Percentiles rank a stretch among this genome's conserved stretches.
Conservation (phyloP, 2,329 filamentous ascomycete species). For the Sporothrix variecibatus region DNA sequence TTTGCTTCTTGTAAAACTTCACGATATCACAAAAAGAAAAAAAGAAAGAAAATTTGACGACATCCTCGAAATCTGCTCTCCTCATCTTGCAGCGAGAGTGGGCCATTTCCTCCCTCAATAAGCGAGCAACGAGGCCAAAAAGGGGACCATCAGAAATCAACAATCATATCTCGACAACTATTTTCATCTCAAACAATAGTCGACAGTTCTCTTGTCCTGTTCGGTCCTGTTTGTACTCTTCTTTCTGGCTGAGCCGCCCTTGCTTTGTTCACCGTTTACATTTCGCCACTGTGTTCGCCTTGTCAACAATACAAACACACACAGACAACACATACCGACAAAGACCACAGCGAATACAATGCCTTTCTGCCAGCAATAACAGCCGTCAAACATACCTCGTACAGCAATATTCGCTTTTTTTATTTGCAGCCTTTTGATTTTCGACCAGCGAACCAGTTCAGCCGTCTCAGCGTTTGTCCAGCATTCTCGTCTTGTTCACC, state of each 20-base stretch:
- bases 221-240: constrained; percentile 2
- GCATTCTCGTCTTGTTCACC: not conserved
- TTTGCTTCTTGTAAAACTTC: not conserved
- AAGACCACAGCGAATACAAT: not conserved
- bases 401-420: not conserved
- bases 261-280: constrained; percentile 3
- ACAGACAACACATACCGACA: not conserved
- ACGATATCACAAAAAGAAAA: not conserved
- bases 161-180: not conserved
- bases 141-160: not conserved
- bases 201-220: not conserved
- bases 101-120: not conserved
- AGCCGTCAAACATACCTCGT: not conserved
- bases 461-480: not conserved
- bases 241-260: not conserved
- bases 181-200: not conserved
- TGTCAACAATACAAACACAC: constrained; percentile 11
- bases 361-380: not conserved
- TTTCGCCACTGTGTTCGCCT: not conserved
- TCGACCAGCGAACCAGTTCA: not conserved
- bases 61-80: not conserved
- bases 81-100: not conserved
- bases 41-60: not conserved
- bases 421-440: not conserved
- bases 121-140: not conserved